Evolutionary conservation across 2,329 filamentous ascomycete species (phyloP).

Genomic region (Acrodontium crateriforme): DNA sequence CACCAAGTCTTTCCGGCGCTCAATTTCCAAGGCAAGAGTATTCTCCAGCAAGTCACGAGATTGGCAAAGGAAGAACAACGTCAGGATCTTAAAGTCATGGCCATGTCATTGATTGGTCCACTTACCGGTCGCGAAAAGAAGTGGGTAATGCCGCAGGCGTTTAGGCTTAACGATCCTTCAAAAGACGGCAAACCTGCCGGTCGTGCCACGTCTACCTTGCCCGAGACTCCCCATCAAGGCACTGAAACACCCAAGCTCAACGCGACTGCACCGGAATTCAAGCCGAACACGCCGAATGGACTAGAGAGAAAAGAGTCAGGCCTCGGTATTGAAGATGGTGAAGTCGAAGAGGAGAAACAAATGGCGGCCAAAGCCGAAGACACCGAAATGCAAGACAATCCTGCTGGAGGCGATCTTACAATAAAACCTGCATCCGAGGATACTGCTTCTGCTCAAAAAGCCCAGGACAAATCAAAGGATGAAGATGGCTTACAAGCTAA

Average conservation of each 20-base stretch:
- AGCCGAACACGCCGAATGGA: constrained; percentile 27
- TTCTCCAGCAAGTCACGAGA: constrained; percentile 52
- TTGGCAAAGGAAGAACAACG: constrained; percentile 47
- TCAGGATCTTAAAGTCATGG: constrained; percentile 62
- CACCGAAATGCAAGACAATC: constrained; percentile 13
- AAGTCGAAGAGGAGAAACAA: constrained; percentile 50
- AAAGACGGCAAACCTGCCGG: constrained; percentile 16
- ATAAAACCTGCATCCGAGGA: constrained; percentile 1
- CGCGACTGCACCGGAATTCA: constrained; percentile 51
- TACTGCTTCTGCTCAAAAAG: not conserved
- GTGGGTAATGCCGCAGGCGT: constrained; percentile 64
- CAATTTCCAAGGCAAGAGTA: constrained; percentile 67
- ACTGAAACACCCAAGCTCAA: constrained; percentile 30
- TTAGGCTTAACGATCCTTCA: constrained; percentile 29
- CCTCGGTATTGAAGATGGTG: constrained; percentile 48
- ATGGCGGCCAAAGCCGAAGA: constrained; percentile 12
- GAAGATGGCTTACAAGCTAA: too few species aligned
- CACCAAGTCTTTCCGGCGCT: constrained; percentile 75
- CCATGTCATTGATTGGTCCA: constrained; percentile 56
- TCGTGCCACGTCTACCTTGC: constrained; percentile 18
- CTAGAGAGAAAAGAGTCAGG: constrained; percentile 16
- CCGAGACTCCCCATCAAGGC: constrained; percentile 30
- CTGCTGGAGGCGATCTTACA: constrained; percentile 2
- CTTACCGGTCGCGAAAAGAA: constrained; percentile 51
- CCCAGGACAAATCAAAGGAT: too few species aligned